Evolutionary conservation across 2,329 filamentous ascomycete species (phyloP), one percentile per base, ranked within the genome.

Genomic region (Cladosporium sp.): DNA sequence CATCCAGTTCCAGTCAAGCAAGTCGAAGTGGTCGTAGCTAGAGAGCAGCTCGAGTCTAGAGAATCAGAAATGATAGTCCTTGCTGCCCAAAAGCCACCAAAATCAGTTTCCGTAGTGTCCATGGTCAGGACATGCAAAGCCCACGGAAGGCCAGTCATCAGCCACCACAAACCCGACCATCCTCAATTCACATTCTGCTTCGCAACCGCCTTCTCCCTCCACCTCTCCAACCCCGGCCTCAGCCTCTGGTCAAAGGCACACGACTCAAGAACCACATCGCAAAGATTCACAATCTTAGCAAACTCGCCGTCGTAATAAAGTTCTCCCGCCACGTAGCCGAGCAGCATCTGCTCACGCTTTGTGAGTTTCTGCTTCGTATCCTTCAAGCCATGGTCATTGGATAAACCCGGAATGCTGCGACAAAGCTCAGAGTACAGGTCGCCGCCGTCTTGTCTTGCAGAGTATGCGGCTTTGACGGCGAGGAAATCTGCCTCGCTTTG

Each of bases 311-410:
- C 80, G 61, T 81, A 78, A 37, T 80, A 80, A 75, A 88, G 84
- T 50, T 87, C 79, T 9, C 80, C 76, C 28, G 86, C 71, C 55
- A 86, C 84, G 7, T 80, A 80, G 34, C 74, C 72, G 43, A 84
- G 76, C 59, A 71, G 58, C 43, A 67, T 64, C 8, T 67, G 59
- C 1, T 71, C 64, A 38, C 66, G 67, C 61, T 71, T 73, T 45
- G 63, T 59, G 38, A 72, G 60, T 43, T 61, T 64, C 3, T 62
- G 40, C 19, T 66, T 64, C n/a, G 25, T 30, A n/a, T 22, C 43
- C 3, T 54, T 39, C 15, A 17, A 34, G 3, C 25, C 34, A 11
- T 43, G 43, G 6, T 30, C 38, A 19, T 37, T 8, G 14, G 28
- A 17, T 30, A 71, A 52, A 3, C 34, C 51, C 20, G 64, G 65